Conservation (phyloP, 345 rosid genomes). For the Eucalyptus caleyi region DNA sequence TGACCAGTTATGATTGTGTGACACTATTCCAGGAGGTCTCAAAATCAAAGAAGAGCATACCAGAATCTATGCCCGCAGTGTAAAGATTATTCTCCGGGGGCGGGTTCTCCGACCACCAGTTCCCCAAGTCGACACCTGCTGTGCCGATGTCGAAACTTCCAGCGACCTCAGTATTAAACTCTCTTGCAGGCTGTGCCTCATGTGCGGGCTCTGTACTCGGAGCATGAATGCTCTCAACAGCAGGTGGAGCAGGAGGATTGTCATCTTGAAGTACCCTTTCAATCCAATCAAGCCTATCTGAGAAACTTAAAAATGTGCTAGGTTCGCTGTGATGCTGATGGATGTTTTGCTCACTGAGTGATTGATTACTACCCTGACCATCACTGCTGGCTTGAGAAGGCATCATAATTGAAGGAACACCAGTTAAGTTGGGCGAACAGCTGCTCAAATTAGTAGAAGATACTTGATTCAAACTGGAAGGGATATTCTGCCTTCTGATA, state of each 20-base stretch:
- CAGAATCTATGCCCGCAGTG: constrained; percentile 16
- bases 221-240: background rate
- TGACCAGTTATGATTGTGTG: background rate
- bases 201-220: background rate
- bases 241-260: background rate
- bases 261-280: background rate
- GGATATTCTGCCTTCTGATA: background rate
- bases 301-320: background rate
- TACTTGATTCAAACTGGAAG: background rate
- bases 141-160: background rate
- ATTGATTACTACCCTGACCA: background rate
- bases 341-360: background rate
- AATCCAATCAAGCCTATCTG: background rate
- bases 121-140: background rate
- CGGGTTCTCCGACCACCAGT: constrained; percentile 9
- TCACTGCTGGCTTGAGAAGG: background rate
- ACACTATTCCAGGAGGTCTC: constrained; percentile 22
- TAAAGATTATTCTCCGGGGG: constrained; percentile 1
- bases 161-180: background rate
- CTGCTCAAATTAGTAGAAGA: background rate
- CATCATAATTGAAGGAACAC: background rate
- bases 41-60: constrained; percentile 20
- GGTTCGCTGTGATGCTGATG: background rate
- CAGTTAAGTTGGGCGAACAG: background rate
- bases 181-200: background rate